phyloP scores from a whole-genome alignment of 2,329 filamentous ascomycete genomes.

The Pseudogymnoascus sp. region DNA sequence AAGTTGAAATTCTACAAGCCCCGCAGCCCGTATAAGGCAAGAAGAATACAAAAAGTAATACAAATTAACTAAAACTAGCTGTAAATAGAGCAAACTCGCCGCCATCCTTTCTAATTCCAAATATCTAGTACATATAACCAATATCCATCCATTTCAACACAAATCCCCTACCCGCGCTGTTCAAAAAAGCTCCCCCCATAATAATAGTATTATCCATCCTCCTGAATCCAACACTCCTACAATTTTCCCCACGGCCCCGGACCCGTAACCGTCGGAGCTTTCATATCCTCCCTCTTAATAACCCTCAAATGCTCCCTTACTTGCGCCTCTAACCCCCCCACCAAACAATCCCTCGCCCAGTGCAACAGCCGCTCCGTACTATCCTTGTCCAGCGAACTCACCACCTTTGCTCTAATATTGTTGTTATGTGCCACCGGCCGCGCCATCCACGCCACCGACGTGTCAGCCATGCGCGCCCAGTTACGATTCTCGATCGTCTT shows the following conservation, averaged over 20 bases:
- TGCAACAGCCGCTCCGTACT: background rate
- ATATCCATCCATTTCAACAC: slow-evolving; percentile 8
- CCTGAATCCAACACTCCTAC: background rate
- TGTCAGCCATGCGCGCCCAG: background rate
- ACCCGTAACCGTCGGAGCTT: background rate
- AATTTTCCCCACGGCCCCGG: background rate
- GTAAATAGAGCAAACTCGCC: background rate
- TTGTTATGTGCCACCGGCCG: background rate
- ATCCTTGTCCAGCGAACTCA: background rate
- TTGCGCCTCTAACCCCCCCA: background rate
- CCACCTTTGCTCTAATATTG: background rate
- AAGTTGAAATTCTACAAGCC: background rate
- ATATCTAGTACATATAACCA: background rate
- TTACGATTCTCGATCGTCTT: background rate
- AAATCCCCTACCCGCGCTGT: background rate
- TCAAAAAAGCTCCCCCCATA: background rate
- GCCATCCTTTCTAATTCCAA: background rate
- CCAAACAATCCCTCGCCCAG: background rate
- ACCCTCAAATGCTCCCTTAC: background rate
- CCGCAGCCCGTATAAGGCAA: background rate
- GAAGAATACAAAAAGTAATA: background rate
- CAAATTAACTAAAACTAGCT: background rate
- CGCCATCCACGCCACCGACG: background rate
- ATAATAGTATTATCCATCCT: background rate
- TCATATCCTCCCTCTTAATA: background rate